phyloP scores from a whole-genome alignment of 208 protist species.

The Leishmania mexicana region DNA sequence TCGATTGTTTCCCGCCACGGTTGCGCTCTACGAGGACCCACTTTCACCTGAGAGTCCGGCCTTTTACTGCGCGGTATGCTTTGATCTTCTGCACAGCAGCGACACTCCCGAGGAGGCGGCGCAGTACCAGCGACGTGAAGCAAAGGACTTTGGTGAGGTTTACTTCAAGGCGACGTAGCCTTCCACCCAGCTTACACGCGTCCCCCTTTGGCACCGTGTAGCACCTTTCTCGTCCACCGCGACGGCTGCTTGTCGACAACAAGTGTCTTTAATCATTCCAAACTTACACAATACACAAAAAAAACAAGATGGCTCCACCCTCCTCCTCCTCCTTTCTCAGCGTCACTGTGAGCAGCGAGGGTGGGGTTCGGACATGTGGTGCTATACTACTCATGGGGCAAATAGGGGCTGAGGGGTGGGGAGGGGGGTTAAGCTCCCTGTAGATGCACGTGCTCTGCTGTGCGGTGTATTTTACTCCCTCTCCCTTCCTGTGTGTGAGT shows the following conservation, averaged over 20 bases:
- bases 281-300: not conserved
- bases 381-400: not conserved
- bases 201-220: not conserved
- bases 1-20: conserved; percentile 58
- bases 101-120: conserved; percentile 50
- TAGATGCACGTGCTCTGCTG: conserved; percentile 17
- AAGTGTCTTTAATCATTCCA: conserved; percentile 11
- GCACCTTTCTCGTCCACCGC: conserved; percentile 5
- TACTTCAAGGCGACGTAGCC: conserved; percentile 40
- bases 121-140: conserved; percentile 43
- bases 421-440: conserved; percentile 9
- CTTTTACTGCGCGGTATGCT: conserved; percentile 76
- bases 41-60: conserved; percentile 45
- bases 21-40: conserved; percentile 66
- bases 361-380: not conserved
- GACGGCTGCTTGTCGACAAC: not conserved
- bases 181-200: not conserved
- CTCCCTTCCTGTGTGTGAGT: not conserved
- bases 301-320: not conserved
- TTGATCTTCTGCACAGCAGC: conserved; percentile 59
- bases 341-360: not conserved
- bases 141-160: conserved; percentile 29
- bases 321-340: not conserved
- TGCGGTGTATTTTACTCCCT: conserved; percentile 3
- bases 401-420: conserved; percentile 25